phyloP scores from a whole-genome alignment of 1,284 basidiomycete species.

The Ustilago esculenta region DNA sequence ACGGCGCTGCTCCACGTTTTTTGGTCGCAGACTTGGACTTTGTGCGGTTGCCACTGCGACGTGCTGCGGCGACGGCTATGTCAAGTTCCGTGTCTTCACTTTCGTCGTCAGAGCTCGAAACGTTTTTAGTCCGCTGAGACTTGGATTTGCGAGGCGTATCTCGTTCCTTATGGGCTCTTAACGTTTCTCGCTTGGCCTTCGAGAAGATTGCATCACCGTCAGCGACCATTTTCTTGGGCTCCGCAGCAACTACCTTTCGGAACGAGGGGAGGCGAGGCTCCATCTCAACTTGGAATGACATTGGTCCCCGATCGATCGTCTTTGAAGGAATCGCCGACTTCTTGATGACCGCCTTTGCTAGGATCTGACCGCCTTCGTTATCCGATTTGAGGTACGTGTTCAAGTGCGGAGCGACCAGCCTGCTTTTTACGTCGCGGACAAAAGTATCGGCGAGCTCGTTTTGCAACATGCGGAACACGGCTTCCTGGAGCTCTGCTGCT shows the following conservation, averaged over 20 bases:
- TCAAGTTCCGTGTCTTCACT: conserved; percentile 7
- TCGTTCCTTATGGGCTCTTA: conserved; percentile 1
- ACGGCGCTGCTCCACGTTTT: conserved; percentile 25
- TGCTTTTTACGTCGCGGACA: conserved; percentile 77
- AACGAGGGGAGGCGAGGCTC: conserved; percentile 47
- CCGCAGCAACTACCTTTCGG: conserved; percentile 23
- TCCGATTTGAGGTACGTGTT: conserved; percentile 71
- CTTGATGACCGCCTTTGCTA: conserved; percentile 32
- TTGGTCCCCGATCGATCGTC: not conserved
- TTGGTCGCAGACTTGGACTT: conserved; percentile 13
- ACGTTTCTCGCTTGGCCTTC: conserved; percentile 9
- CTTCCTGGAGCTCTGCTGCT: conserved; percentile 73
- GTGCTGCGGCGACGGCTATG: not conserved
- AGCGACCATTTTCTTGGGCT: conserved; percentile 10
- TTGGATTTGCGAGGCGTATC: conserved; percentile 7
- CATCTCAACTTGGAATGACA: not conserved
- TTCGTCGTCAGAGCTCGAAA: conserved; percentile 18
- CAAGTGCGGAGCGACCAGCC: conserved; percentile 74
- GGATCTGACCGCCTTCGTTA: conserved; percentile 68
- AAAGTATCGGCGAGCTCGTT: conserved; percentile 74
- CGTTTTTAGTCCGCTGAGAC: conserved; percentile 1
- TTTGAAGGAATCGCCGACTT: conserved; percentile 1
- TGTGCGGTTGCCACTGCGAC: not conserved
- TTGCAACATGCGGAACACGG: conserved; percentile 74
- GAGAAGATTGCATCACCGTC: not conserved